Base-by-base conservation (phyloP, 2,329 filamentous ascomycete species). In the Aspergillus fructus region DNA sequence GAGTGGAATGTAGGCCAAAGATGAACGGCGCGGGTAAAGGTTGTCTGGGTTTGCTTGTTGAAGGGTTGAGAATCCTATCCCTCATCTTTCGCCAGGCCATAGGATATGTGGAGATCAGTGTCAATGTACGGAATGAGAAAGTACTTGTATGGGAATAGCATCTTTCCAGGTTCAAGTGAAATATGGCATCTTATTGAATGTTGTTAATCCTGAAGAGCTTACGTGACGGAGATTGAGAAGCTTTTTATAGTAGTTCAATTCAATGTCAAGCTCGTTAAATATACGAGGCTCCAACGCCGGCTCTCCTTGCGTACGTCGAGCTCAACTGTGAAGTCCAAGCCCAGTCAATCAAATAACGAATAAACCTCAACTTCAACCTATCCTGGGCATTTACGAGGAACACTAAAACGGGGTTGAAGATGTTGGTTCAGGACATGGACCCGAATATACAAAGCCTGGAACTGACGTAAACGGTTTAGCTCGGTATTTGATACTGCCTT, bases 131-230 rank as follows among this genome's bases (percentile, higher is more conserved):
- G 3, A 30, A 86, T 65, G 55, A 86, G 79, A 30, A 84, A 75
- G 40, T 79, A 79, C 50, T 82, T 83, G 69, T 85, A 85, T 6
- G 74, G 76, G 68, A 84, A 85, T 5, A 76, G 59, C 82, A 84
- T 84, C 12, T 21, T 48, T 9, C 27, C 9, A 30, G 27, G 27
- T 9, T 30, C 9, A 9, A 9, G 27, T 30, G 27, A 30, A 30
- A 4, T 1, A 30, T 4, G 27, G 1, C 2, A 8, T 8, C 7
- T 19, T 13, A 9, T 47, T n/a, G 23, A 5, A 23, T 30, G 24
- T 21, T 13, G 17, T 9, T 9, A 11, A 30, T 42, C 4, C 4
- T 9, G 11, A 17, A 21, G 13, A 21, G n/a, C 9, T 3, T 5
- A 5, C 40, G 4, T 11, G 46, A n/a, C 27, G 4, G 27, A 30